phyloP scores from a whole-genome alignment of 1,139 yeast genomes.

The Pneumocystis wakefieldiae region DNA sequence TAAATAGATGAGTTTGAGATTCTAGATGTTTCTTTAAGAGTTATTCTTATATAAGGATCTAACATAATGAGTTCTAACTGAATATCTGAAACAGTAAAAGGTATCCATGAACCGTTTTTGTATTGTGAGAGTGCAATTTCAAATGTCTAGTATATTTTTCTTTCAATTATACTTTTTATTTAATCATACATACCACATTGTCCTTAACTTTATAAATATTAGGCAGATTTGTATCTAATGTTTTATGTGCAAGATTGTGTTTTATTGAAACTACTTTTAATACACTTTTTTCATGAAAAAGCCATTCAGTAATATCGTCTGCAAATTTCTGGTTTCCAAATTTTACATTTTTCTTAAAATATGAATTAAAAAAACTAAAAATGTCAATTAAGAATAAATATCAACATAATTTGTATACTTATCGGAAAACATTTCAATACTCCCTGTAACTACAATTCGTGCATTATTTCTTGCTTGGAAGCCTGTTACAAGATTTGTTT shows the following conservation, averaged over 20 bases:
- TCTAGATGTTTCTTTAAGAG: constrained; percentile 18
- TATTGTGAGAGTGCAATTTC: constrained; percentile 55
- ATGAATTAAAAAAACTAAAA: constrained; percentile 2
- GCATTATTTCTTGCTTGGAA: constrained; percentile 72
- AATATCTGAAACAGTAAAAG: constrained; percentile 43
- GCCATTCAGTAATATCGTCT: constrained; percentile 55
- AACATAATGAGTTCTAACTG: constrained; percentile 82
- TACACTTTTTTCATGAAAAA: constrained; percentile 53
- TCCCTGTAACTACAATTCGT: constrained; percentile 70
- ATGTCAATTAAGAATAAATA: neutral
- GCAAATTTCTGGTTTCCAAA: constrained; percentile 25
- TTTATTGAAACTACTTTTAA: constrained; percentile 41
- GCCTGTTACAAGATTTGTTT: constrained; percentile 63
- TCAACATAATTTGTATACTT: constrained; percentile 14
- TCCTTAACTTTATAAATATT: constrained; percentile 17
- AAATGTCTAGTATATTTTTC: constrained; percentile 22
- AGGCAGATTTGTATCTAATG: constrained; percentile 46
- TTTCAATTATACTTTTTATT: constrained; percentile 17
- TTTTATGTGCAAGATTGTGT: constrained; percentile 30
- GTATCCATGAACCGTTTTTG: constrained; percentile 50
- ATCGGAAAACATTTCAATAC: constrained; percentile 36
- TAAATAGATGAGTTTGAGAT: constrained; percentile 30
- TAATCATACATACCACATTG: constrained; percentile 14
- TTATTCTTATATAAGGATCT: constrained; percentile 85
- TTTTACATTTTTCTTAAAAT: constrained; percentile 6